Evolutionary conservation across 1,139 yeast genomes (phyloP).

Genomic region (Kazachstania sp.): DNA sequence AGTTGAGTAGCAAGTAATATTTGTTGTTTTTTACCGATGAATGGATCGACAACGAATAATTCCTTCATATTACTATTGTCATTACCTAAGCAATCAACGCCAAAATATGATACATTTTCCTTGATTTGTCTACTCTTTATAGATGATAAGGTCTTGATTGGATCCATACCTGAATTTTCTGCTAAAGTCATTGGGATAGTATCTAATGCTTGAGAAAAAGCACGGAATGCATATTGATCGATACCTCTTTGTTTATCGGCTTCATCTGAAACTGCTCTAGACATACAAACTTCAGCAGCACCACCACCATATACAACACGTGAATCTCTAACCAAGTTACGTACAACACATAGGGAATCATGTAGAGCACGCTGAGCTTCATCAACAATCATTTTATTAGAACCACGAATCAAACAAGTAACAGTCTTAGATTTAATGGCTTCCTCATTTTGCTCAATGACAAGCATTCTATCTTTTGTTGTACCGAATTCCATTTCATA

Average conservation of each 20-base stretch:
- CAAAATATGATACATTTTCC: constrained; percentile 62
- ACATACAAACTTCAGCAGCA: constrained; percentile 91
- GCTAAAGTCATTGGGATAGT: constrained; percentile 91
- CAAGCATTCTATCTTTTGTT: constrained; percentile 91
- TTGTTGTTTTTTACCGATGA: constrained; percentile 95
- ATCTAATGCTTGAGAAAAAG: constrained; percentile 86
- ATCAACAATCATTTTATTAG: constrained; percentile 95
- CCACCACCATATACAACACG: constrained; percentile 98
- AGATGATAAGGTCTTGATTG: constrained; percentile 79
- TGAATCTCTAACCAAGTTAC: constrained; percentile 85
- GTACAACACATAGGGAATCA: constrained; percentile 93
- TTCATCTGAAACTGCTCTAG: constrained; percentile 82
- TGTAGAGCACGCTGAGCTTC: constrained; percentile 95
- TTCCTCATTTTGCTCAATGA: constrained; percentile 83
- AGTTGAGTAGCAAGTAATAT: constrained; percentile 89
- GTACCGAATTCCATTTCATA: constrained; percentile 93
- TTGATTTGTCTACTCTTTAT: constrained; percentile 79
- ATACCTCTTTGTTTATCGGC: constrained; percentile 92
- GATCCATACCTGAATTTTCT: constrained; percentile 91
- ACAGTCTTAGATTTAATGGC: constrained; percentile 85
- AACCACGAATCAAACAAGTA: constrained; percentile 88
- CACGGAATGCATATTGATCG: constrained; percentile 96
- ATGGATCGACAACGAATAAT: constrained; percentile 90
- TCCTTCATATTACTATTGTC: constrained; percentile 90
- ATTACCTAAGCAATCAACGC: constrained; percentile 88